Percentiles rank a stretch among this genome's conserved stretches.
Evolutionary conservation across 2,329 filamentous ascomycete species (phyloP).

Genomic region (Ilyonectria robusta): DNA sequence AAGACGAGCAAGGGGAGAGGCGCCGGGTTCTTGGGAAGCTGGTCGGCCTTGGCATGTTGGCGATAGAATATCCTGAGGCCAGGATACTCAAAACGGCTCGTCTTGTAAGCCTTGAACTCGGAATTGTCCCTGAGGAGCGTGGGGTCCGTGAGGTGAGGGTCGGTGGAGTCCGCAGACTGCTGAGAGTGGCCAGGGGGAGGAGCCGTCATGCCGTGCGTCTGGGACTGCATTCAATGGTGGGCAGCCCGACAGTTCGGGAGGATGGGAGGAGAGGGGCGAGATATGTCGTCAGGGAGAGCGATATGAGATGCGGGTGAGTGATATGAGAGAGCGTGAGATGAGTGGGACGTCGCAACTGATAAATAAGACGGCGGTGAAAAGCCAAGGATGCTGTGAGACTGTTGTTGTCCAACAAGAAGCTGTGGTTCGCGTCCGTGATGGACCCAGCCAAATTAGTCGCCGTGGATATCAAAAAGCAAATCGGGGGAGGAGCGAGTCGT

Average conservation of each 20-base stretch:
- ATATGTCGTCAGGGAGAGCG: background rate
- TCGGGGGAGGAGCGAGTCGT: constrained; percentile 23
- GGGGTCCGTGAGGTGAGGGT: constrained; percentile 76
- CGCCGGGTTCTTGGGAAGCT: constrained; percentile 80
- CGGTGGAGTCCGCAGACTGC: constrained; percentile 46
- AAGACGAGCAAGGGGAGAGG: constrained; percentile 90
- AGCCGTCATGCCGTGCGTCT: constrained; percentile 43
- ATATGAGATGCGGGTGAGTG: background rate
- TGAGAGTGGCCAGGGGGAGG: constrained; percentile 36
- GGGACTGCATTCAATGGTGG: constrained; percentile 19
- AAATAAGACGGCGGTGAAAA: constrained; percentile 27
- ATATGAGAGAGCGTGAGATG: background rate
- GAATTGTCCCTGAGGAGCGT: constrained; percentile 85
- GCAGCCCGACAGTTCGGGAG: constrained; percentile 2
- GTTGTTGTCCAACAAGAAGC: constrained; percentile 26
- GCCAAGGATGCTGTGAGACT: constrained; percentile 10
- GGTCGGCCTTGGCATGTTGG: constrained; percentile 84
- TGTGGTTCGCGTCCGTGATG: constrained; percentile 27
- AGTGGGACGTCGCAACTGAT: constrained; percentile 26
- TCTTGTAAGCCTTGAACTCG: constrained; percentile 79
- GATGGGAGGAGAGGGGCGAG: background rate
- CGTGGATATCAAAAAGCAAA: constrained; percentile 36
- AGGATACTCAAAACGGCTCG: constrained; percentile 78
- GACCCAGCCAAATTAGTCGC: constrained; percentile 29
- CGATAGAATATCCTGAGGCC: constrained; percentile 87